Evolutionary conservation across 441 rosid genomes (phyloP), one percentile per base, ranked within the genome.

Genomic region (Syzygium syzygioides): DNA sequence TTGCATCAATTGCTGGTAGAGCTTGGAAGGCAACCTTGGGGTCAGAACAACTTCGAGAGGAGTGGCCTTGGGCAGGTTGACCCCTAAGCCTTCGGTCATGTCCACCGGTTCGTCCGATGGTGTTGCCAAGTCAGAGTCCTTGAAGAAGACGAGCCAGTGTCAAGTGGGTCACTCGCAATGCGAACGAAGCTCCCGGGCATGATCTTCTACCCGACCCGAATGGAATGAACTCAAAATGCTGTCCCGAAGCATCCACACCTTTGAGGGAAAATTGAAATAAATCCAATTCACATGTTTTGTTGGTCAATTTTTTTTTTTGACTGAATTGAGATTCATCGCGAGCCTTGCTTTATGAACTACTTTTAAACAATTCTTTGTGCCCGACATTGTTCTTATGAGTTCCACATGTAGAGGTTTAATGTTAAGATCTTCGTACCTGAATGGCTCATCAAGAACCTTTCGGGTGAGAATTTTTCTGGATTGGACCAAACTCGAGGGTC

Each of bases 21-120:
- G 79, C 86, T 91, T 85, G 3, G 89, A 50, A 18, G 83, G 3
- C 2, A 96, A 92, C 80, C 97, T 92, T 6, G 97, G 98, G 25
- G 60, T 88, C 59, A 95, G 79, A 26, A 89, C 48, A 20, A 93
- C 93, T 57, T 94, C 93, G 25, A 96, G 90, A 5, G 95, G 96
- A 25, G 87, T 91, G 28, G 89, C 87, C 89, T 95, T 96, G 1
- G 96, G 96, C 90, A 96, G 48, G 17, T 92, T 91, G 87, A 95
- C 34, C 55, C 95, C 96, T 14, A 90, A 34, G 1, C 94, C 94
- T 88, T 91, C 94, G 0, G 64, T 89, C 95, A 94, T 91, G 62
- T 93, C 95, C 88, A 93, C 94, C 1, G 71, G 55, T 71, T 14
- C 53, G 8, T 86, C 90, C 6, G 9, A 85, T 0, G 34, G 32